Base-by-base conservation (phyloP, 495 filamentous ascomycete species). In the Entonaema liquescens region DNA sequence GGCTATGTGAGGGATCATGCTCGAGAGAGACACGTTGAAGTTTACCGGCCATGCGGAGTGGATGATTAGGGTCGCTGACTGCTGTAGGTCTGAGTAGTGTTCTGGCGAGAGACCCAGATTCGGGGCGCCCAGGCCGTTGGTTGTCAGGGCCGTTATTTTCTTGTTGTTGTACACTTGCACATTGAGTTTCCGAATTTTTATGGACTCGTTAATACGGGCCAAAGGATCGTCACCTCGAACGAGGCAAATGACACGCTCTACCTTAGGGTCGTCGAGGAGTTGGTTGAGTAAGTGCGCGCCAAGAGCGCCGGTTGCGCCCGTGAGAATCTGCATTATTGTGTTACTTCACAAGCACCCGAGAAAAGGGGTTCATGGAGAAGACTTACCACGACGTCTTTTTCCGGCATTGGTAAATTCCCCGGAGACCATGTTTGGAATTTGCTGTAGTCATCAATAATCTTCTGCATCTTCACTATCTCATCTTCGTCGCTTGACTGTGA, bases 31-130 rank as follows among this genome's bases (percentile, higher is more conserved):
- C 70, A 88, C 79, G 65, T 87, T 89, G 82, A 92, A 92, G 75
- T 92, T 91, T 26, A 92, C 90, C 5, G 87, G 84, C 90, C 90
- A 92, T 36, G 89, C 90, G n/a, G 85, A 83, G 75, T 92, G 90
- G 57, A 89, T 83, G 47, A 89, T 83, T 33, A 83, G 76, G 2
- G 84, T 84, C 3, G 84, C 79, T 0, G 78, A 78, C 5, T 78
- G 55, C 13, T 76, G 76, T 65, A 88, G 79, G 23, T 77, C 49
- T n/a, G 75, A 49, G 17, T 81, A 74, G 17, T 74, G 71, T 5
- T 67, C 50, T 15, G 74, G 38, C 17, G 76, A 66, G 5, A 89
- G 74, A 38, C 84, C 86, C 1, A 89, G 78, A 21, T 79, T 68
- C 2, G 79, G 68, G 19, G 79, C 54, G 26, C 81, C 79, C 3